These are phyloP conservation scores for Vanderwaltozyma yarrowii DNA, from an alignment of 805 yeast species.

Conservation along the genomic window DNA sequence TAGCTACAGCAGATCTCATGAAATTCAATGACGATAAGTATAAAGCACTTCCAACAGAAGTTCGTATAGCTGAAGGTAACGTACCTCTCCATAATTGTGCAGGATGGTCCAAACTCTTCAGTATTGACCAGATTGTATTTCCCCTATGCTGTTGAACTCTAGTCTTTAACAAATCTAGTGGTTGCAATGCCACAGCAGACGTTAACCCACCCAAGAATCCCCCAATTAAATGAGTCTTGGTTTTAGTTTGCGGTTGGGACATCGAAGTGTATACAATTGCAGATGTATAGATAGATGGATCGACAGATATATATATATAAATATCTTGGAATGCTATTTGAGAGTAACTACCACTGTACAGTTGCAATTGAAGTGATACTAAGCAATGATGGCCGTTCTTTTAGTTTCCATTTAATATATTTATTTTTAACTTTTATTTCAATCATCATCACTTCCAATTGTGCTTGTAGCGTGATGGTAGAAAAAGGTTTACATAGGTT, in stretches of 20 bases:
- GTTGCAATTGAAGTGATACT: too few relatives aligned
- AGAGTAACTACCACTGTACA: too few relatives aligned
- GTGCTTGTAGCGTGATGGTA: too few relatives aligned
- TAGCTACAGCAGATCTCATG: conserved; percentile 41
- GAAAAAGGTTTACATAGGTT: too few relatives aligned
- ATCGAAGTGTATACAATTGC: too few relatives aligned
- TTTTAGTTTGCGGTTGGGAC: conserved; percentile 5
- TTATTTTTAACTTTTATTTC: too few relatives aligned
- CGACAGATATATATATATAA: too few relatives aligned
- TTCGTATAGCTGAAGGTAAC: conserved; percentile 78
- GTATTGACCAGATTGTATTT: conserved; percentile 23
- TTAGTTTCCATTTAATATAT: too few relatives aligned
- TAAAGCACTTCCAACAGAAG: conserved; percentile 83
- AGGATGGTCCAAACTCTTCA: conserved; percentile 33
- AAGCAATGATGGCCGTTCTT: too few relatives aligned
- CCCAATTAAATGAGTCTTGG: conserved; percentile 46
- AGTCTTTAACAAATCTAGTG: conserved; percentile 81
- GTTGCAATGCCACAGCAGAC: conserved; percentile 74
- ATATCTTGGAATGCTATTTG: too few relatives aligned
- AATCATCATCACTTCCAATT: too few relatives aligned
- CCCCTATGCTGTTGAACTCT: conserved; percentile 56
- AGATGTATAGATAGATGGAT: too few relatives aligned
- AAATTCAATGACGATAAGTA: conserved; percentile 66
- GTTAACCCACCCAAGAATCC: conserved; percentile 82
- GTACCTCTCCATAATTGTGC: conserved; percentile 84